A percentile compares a stretch with the other conserved stretches of the same genome.
phyloP scores from a whole-genome alignment of 1,139 yeast genomes.

The Groenewaldozyma auringiensis region DNA sequence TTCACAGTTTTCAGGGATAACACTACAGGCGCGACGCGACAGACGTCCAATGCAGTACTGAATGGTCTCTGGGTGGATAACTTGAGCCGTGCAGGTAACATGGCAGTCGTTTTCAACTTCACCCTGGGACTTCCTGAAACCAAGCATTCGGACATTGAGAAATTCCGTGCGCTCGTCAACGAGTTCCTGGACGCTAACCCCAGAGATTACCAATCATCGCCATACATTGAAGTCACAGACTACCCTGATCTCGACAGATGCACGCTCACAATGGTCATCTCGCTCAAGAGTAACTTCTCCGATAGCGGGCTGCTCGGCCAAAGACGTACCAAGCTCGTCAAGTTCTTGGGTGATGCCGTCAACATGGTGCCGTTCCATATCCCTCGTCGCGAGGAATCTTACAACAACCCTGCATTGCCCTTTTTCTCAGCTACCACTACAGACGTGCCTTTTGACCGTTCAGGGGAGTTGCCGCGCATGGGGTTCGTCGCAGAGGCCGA shows the following conservation, averaged over 20 bases:
- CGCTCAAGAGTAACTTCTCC: constrained; percentile 28
- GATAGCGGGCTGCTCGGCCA: constrained; percentile 28
- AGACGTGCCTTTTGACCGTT: background rate
- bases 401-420: constrained; percentile 32
- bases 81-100: constrained; percentile 33
- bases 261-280: constrained; percentile 25
- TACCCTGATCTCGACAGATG: constrained; percentile 32
- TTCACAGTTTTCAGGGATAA: constrained; percentile 32
- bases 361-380: constrained; percentile 30
- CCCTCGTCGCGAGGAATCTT: constrained; percentile 31
- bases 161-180: constrained; percentile 25
- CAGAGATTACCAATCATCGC: constrained; percentile 32
- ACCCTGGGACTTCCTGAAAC: constrained; percentile 35
- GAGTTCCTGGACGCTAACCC: constrained; percentile 30
- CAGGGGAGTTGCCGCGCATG: background rate
- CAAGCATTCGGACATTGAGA: constrained; percentile 30
- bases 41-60: constrained; percentile 34
- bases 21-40: constrained; percentile 28
- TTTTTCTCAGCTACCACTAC: constrained; percentile 13
- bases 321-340: constrained; percentile 28
- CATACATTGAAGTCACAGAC: constrained; percentile 30
- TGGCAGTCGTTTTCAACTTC: constrained; percentile 24
- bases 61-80: constrained; percentile 36
- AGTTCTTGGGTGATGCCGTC: constrained; percentile 29
- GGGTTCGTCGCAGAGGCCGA: background rate